Evolutionary conservation across 345 rosid genomes (phyloP), one percentile per base, ranked within the genome.

Genomic region (Eucalyptus fibrosa): DNA sequence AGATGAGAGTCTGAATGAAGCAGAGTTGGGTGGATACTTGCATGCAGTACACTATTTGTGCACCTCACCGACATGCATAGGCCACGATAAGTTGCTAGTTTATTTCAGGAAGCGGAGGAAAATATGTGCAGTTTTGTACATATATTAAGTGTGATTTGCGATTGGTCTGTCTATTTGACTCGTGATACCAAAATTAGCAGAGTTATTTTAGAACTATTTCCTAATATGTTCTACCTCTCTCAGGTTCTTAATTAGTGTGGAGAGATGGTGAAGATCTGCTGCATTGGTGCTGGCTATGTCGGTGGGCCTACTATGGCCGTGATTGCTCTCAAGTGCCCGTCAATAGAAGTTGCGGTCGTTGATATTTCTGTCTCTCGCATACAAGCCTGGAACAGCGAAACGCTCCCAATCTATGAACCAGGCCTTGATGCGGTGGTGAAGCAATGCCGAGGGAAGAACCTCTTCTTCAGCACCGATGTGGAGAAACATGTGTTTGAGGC

Each of bases 221-320:
- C 47, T 77, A 40, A 69, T 88, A 8, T 86, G 59, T 53, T 37
- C 59, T 62, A 19, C 40, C 30, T 26, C 21, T 21, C 90, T 87
- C 87, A 88, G 94, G 89, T 87, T 87, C 26, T 60, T n/a, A 86
- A 82, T 86, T 87, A 44, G 90, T 28, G 45, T 37, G 69, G 93
- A 83, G 93, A 93, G 91, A 97, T 97, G 99, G 99, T 97, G 96
- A 97, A 97, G 96, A 94, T 97, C 91, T 97, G 99, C 88, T 97
- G 99, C 91, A 97, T 97, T 85, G 99, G 99, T 92, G 99, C 99
- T 87, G 99, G 99, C 23, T 97, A 97, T 91, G 99, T 97, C 4
- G 99, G 99, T 32, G 99, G 99, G 86, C 99, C 99, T 3, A 96
- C 99, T 65, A 97, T 97, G 99, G 99, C 99, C 1, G 97, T 97